Percentiles rank a stretch among this genome's conserved stretches.
Conservation (phyloP, 2,329 filamentous ascomycete genomes). For the Fusarium xylarioides region DNA sequence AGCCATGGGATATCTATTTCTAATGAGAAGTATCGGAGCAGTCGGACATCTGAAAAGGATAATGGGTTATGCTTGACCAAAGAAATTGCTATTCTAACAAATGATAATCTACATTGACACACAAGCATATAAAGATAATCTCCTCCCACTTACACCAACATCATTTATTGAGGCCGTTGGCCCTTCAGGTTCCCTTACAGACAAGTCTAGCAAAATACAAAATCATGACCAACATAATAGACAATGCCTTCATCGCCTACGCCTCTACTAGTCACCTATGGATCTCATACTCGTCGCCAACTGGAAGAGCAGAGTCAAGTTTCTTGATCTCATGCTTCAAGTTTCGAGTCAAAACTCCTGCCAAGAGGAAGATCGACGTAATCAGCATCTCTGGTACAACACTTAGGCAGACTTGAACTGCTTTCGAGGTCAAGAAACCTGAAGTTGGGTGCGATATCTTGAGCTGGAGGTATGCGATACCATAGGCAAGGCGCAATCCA, state of each 20-base stretch:
- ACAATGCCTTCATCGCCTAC: not conserved
- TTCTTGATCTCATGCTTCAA: constrained; percentile 9
- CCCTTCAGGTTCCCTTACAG: not conserved
- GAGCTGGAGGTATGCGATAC: constrained; percentile 5
- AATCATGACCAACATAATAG: not conserved
- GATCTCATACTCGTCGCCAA: not conserved
- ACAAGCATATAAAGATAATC: not conserved
- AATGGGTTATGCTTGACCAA: not conserved
- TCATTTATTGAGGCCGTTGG: not conserved
- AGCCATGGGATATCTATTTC: not conserved
- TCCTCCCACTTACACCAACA: not conserved
- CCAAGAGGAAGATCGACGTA: not conserved
- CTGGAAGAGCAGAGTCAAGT: not conserved
- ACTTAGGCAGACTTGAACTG: constrained; percentile 2
- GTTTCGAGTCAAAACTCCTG: not conserved
- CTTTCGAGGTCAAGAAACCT: constrained; percentile 6
- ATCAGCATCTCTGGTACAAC: constrained; percentile 5
- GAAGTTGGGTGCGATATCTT: constrained; percentile 1
- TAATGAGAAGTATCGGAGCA: not conserved
- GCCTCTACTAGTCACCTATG: not conserved
- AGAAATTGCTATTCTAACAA: not conserved
- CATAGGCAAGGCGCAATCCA: constrained; percentile 3
- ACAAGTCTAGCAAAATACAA: not conserved
- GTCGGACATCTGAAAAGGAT: not conserved
- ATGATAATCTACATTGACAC: not conserved